phyloP scores from a whole-genome alignment of 768 basidiomycete species.

The Suillus hirtellus region DNA sequence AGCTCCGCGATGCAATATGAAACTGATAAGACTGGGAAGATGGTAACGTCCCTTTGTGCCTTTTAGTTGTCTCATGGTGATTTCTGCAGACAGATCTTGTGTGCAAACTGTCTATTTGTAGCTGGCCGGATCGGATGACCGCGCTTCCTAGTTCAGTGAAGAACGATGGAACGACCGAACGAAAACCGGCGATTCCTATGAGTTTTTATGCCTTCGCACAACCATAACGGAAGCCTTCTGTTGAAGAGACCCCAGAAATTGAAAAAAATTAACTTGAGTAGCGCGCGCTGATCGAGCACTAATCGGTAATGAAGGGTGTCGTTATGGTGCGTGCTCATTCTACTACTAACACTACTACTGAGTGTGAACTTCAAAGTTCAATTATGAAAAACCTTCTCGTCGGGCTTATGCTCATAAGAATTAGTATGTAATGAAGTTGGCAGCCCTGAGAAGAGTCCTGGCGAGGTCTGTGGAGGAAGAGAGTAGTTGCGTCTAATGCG shows the following conservation, averaged over 20 bases:
- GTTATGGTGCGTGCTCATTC: not conserved
- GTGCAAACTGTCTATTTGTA: constrained; percentile 6
- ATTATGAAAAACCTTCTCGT: too few species aligned
- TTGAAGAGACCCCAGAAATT: constrained; percentile 3
- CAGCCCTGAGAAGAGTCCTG: not conserved
- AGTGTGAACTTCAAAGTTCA: too few species aligned
- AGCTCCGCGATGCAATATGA: not conserved
- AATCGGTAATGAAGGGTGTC: not conserved
- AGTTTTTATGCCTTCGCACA: not conserved
- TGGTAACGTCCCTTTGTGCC: constrained; percentile 3
- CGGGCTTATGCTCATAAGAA: too few species aligned
- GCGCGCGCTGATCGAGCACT: not conserved
- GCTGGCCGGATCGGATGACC: not conserved
- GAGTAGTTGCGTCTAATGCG: constrained; percentile 3
- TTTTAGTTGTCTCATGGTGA: constrained; percentile 1
- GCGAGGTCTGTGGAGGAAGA: constrained; percentile 1
- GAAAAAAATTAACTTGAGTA: not conserved
- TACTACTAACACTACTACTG: too few species aligned
- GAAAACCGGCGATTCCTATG: not conserved
- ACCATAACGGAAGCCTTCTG: constrained; percentile 10
- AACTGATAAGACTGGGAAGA: not conserved
- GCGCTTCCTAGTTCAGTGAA: not conserved
- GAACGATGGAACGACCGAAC: not conserved
- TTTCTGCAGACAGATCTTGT: not conserved
- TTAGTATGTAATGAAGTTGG: not conserved